phyloP scores from a whole-genome alignment of 345 rosid species.

The Gossypium bickii region DNA sequence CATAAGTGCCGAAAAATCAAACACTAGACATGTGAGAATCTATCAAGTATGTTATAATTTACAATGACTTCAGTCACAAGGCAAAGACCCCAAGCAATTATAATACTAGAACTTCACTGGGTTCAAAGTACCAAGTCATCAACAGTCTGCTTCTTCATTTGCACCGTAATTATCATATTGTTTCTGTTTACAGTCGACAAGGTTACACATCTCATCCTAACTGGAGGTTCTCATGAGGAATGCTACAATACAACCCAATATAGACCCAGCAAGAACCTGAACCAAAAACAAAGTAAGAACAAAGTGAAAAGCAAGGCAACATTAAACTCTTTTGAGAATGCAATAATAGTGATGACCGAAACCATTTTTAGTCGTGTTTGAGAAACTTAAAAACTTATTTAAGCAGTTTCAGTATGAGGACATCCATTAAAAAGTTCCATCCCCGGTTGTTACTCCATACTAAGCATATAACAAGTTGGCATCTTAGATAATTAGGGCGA shows the following conservation, averaged over 20 bases:
- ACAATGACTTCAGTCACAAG: not conserved
- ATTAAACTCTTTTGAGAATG: not conserved
- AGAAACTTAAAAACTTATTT: not conserved
- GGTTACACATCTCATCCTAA: constrained; percentile 5
- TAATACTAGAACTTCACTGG: not conserved
- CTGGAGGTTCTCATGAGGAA: constrained; percentile 37
- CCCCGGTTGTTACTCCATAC: not conserved
- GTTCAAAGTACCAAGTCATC: not conserved
- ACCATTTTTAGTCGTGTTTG: not conserved
- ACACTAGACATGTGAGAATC: not conserved
- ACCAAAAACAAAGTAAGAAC: not conserved
- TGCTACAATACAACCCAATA: constrained; percentile 46
- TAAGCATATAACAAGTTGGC: not conserved
- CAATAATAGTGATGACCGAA: not conserved
- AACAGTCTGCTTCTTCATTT: not conserved
- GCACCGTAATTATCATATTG: not conserved
- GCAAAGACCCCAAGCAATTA: not conserved
- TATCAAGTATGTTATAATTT: not conserved
- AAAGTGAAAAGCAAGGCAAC: not conserved
- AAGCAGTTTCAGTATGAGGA: not conserved
- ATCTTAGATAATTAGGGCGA: not conserved
- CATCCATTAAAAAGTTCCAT: not conserved
- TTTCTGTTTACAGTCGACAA: not conserved
- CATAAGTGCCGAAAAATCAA: too few relatives aligned
- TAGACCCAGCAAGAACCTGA: constrained; percentile 58